Evolutionary conservation across 371 early-diverging fungal genomes (phyloP), one percentile per base, ranked within the genome.

Genomic region (Chytridium lagenaria): DNA sequence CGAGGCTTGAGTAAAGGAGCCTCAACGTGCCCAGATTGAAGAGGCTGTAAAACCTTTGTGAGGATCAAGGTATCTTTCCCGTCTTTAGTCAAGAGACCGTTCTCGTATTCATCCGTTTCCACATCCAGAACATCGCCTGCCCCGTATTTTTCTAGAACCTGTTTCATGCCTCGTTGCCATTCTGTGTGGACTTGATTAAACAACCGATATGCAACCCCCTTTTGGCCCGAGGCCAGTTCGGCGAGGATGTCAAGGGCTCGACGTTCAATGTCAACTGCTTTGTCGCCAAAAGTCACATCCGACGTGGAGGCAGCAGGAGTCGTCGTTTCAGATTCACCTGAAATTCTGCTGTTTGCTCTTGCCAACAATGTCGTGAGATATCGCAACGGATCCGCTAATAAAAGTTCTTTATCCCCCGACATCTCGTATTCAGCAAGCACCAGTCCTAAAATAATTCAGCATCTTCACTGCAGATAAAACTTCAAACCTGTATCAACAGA

Each of bases 401-500:
- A 36, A 2, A 10, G 5, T 36, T 10, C 52, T 19, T 30, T 30
- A 49, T 68, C 37, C n/a, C 52, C 52, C 5, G 23, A 12, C n/a
- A 7, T 37, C 33, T 31, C 49, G 37, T 28, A 68, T 22, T 68
- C 44, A 2, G 36, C 44, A 2, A 68, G n/a, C 2, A 52, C 49
- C 5, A 67, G 31, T 2, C 30, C 31, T 67, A 5, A 37, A 50
- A 67, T 10, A 67, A 5, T n/a, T n/a, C n/a, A n/a, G n/a, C n/a
- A n/a, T n/a, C n/a, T n/a, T n/a, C n/a, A 19, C 22, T 16, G 31
- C 49, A 3, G 28, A n/a, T 16, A 44, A 30, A 31, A 40, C 33
- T 1, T 40, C 67, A n/a, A 23, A 68, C 68, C 68, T 19, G 68
- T 51, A 40, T 68, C 68, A 1, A 68, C 2, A 22, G 52, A 51